Evolutionary conservation across 495 filamentous ascomycete species (phyloP), one percentile per base, ranked within the genome.

Genomic region (Penicillium steckii): DNA sequence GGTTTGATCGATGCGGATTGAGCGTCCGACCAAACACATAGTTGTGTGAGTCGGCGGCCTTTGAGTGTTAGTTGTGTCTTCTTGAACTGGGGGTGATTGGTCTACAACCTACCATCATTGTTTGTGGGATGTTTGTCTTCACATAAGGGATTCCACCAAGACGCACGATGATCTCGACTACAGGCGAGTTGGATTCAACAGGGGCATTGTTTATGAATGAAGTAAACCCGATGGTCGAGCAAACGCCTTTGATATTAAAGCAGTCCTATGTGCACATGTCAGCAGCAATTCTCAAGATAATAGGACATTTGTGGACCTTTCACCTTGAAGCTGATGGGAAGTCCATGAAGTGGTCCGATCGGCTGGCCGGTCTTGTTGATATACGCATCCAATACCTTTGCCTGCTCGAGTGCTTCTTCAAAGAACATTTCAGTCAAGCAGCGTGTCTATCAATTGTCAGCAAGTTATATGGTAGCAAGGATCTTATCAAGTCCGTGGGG

Each of bases 391-490:
- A 76, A 50, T 29, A 69, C 50, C 32, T 59, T 59, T 0, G 75
- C 75, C 19, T 57, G 59, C 23, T 50, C 43, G 8, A 79, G 53
- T 8, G 73, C 75, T 18, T 61, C 40, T 7, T 66, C 53, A 7
- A 82, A 79, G 7, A 87, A 66, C 2, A 85, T 68, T 56, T 87
- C 84, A 3, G 84, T 84, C n/a, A 84, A 56, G 58, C 83, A 85
- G 57, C 81, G 75, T 19, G 67, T 73, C 75, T 63, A 42, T 26
- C 4, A 7, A 15, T 4, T 2, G 10, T 45, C 22, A 35, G 30
- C n/a, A 32, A 15, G 12, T n/a, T 29, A 26, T n/a, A 2, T 7
- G 3, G 10, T 4, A 15, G 15, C 7, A 44, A n/a, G n/a, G n/a
- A 2, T 46, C 18, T 25, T 42, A 12, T 2, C 21, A 27, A 26